Evolutionary conservation across 2,329 filamentous ascomycete species (phyloP), one percentile per base, ranked within the genome.

Genomic region (Pseudogymnoascus verrucosus): DNA sequence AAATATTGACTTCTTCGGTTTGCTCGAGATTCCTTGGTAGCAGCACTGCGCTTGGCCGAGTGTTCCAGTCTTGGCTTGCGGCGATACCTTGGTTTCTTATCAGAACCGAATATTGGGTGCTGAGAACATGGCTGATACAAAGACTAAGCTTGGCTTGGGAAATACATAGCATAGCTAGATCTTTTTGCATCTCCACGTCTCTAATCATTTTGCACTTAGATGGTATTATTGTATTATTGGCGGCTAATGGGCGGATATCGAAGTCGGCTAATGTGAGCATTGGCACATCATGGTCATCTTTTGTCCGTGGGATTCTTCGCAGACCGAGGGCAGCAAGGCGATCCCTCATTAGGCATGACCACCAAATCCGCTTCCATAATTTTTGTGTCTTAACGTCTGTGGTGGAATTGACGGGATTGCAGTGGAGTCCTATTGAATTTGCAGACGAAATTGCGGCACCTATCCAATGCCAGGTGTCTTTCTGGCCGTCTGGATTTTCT

Each of bases 381-480:
- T 86, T 89, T 72, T 90, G 88, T 71, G 89, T 88, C 63, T 84
- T 81, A 5, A 78, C 75, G 40, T 88, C 82, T 82, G 96, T 89
- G 69, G 84, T 86, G 7, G 89, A 90, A 65, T 86, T 87, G 19
- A 31, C 36, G 5, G 91, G 91, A 70, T 96, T 90, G 67, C 91
- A 89, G 75, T 97, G 91, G 16, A 96, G 81, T 10, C 92, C 92
- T 68, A 96, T 96, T 11, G 91, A 96, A 75, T 96, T 90, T 60
- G 91, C 91, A 61, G 96, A 79, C 11, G 91, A 96, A 65, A 96
- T 89, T 60, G 91, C 92, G 47, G 96, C 90, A 23, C 92, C 93
- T 89, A 96, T 95, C 92, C 92, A 96, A 73, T 96, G 91, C 89
- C 93, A 96, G 42, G 91, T 96, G 73, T 96, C 92, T 75, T 96